Evolutionary conservation across 2,329 filamentous ascomycete genomes (phyloP).

Genomic region (Pseudofabraea citricarpa): DNA sequence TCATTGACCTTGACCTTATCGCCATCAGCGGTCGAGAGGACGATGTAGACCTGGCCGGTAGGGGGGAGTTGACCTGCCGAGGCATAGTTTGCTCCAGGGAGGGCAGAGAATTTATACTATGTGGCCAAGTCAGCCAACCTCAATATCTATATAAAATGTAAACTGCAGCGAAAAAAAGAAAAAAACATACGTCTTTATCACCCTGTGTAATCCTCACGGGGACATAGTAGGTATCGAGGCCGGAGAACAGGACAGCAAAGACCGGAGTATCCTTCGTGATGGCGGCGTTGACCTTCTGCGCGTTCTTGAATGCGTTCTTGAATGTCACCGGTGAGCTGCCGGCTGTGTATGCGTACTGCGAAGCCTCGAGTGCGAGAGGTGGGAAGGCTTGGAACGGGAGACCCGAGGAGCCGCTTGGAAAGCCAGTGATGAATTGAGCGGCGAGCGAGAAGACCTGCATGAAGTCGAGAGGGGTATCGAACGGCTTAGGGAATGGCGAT

Average conservation of each 20-base stretch:
- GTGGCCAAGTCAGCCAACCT: not conserved
- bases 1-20: conserved; percentile 24
- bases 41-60: conserved; percentile 35
- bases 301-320: conserved; percentile 17
- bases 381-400: conserved; percentile 60
- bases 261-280: conserved; percentile 11
- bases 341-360: conserved; percentile 17
- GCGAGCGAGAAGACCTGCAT: conserved; percentile 59
- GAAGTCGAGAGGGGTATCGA: conserved; percentile 51
- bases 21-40: conserved; percentile 33
- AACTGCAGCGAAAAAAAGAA: not conserved
- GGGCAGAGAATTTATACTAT: not conserved
- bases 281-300: conserved; percentile 5
- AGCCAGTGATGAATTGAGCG: conserved; percentile 51
- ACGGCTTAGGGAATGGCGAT: conserved; percentile 50
- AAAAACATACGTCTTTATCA: conserved; percentile 12
- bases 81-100: not conserved
- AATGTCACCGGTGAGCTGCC: conserved; percentile 16
- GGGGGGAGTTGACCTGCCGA: conserved; percentile 12
- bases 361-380: conserved; percentile 29
- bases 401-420: conserved; percentile 44
- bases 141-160: too few relatives aligned
- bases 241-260: conserved; percentile 23
- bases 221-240: conserved; percentile 23
- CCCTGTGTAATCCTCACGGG: conserved; percentile 8